These are phyloP conservation scores for Plenodomus tracheiphilus DNA, from an alignment of 2,329 filamentous ascomycete species.

Conservation along the genomic window DNA sequence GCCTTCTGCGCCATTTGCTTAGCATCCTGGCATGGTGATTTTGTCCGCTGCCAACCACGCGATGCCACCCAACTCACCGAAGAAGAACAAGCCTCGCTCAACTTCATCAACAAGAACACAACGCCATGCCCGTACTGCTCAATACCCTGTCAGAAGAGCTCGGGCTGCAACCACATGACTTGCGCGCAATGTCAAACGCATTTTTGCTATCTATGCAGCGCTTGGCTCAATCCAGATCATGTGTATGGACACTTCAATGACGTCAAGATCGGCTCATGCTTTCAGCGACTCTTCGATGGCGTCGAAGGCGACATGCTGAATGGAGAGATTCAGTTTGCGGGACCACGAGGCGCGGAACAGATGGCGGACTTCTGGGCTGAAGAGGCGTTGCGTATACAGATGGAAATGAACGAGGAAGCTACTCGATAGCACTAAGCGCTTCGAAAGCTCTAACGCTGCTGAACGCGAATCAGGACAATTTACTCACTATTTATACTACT, in stretches of 20 bases:
- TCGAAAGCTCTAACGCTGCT: too few relatives aligned
- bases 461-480: too few relatives aligned
- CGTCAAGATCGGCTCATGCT: slow-evolving; percentile 66
- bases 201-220: slow-evolving; percentile 91
- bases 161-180: slow-evolving; percentile 96
- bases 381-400: slow-evolving; percentile 41
- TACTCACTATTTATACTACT: too few relatives aligned
- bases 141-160: slow-evolving; percentile 83
- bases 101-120: slow-evolving; percentile 80
- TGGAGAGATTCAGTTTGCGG: slow-evolving; percentile 49
- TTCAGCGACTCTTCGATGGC: slow-evolving; percentile 86
- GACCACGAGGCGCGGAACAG: slow-evolving; percentile 49
- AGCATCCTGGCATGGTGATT: slow-evolving; percentile 91
- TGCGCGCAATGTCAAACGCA: slow-evolving; percentile 87
- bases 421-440: slow-evolving; percentile 13
- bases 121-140: slow-evolving; percentile 88
- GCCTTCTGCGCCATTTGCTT: slow-evolving; percentile 81
- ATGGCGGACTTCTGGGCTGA: slow-evolving; percentile 44
- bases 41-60: slow-evolving; percentile 70
- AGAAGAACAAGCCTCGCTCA: slow-evolving; percentile 83
- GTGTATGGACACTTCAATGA: slow-evolving; percentile 90
- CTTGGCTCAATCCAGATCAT: slow-evolving; percentile 80
- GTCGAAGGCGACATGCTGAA: slow-evolving; percentile 72
- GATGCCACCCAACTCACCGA: slow-evolving; percentile 72
- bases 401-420: slow-evolving; percentile 45